phyloP scores from a whole-genome alignment of 169 alveolate genomes.

The Sarcocystis neurona region DNA sequence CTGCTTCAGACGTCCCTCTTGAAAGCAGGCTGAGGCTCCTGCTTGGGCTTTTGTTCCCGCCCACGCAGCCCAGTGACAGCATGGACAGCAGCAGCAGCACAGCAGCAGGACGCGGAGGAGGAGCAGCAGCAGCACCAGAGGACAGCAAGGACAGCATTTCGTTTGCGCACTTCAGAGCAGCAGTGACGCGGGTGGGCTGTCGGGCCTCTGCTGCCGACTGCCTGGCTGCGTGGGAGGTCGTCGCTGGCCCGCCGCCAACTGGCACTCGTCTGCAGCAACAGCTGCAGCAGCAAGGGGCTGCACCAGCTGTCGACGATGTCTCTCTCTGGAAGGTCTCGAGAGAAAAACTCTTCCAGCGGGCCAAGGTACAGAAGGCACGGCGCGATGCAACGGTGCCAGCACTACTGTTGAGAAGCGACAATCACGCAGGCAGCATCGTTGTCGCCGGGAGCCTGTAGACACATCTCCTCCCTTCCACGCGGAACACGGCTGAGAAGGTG shows the following conservation, averaged over 20 bases:
- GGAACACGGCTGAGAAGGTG: too few species aligned
- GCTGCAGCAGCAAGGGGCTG: conserved; percentile 17
- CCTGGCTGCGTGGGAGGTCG: conserved; percentile 50
- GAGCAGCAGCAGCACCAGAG: background rate
- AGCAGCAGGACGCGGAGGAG: conserved; percentile 14
- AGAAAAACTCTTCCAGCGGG: background rate
- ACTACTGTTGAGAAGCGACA: too few species aligned
- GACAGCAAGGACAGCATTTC: conserved; percentile 12
- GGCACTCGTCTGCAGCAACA: too few species aligned
- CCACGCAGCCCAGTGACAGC: background rate
- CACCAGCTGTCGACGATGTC: background rate
- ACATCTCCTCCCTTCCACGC: background rate
- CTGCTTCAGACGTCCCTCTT: conserved; percentile 5
- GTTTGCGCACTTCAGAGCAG: conserved; percentile 29
- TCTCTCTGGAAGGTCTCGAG: background rate
- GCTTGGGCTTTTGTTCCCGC: conserved; percentile 39
- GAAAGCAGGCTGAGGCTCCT: conserved; percentile 27
- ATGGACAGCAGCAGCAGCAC: background rate
- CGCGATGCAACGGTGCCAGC: too few species aligned
- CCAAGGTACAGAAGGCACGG: background rate
- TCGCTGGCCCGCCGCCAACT: conserved; percentile 29
- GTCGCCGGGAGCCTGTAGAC: too few species aligned
- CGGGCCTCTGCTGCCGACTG: conserved; percentile 45
- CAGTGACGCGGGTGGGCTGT: conserved; percentile 49
- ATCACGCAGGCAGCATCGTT: too few species aligned